Percentiles rank a stretch among this genome's conserved stretches.
Conservation (phyloP, 108 stramenopile genomes). For the Mediolabrus comicus region DNA sequence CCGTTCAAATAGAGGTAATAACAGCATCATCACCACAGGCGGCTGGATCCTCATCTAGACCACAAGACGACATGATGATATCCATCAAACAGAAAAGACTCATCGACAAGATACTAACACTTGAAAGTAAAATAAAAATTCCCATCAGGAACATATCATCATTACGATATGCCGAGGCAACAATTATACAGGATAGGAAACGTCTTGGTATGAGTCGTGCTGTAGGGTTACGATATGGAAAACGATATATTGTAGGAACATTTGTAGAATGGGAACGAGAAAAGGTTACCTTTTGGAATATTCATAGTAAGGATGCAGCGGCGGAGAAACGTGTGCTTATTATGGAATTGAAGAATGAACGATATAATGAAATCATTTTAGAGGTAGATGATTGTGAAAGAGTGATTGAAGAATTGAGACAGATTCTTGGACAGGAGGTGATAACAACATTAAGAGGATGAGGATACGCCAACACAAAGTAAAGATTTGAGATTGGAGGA, state of each 20-base stretch:
- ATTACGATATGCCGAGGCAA: neutral
- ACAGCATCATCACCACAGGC: no score
- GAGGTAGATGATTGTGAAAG: neutral
- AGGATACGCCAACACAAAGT: no score
- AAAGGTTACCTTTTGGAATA: neutral
- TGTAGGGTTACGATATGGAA: neutral
- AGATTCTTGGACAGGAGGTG: neutral
- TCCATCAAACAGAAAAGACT: neutral
- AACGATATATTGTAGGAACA: neutral
- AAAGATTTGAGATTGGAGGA: no score
- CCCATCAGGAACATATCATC: neutral
- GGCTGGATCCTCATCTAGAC: no score
- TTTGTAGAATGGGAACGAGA: neutral
- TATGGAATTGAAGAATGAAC: neutral
- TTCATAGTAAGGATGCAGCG: neutral
- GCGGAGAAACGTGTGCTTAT: neutral
- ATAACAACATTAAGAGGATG: no score
- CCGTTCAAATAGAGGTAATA: neutral
- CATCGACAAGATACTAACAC: neutral
- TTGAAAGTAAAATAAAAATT: slow-evolving; percentile 1
- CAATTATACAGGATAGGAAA: neutral
- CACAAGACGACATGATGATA: neutral
- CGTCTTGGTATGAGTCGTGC: neutral
- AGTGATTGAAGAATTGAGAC: neutral
- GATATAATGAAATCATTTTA: neutral